Conservation (phyloP, 306 rosid genomes). For the Amphicarpaea edgeworthii region DNA sequence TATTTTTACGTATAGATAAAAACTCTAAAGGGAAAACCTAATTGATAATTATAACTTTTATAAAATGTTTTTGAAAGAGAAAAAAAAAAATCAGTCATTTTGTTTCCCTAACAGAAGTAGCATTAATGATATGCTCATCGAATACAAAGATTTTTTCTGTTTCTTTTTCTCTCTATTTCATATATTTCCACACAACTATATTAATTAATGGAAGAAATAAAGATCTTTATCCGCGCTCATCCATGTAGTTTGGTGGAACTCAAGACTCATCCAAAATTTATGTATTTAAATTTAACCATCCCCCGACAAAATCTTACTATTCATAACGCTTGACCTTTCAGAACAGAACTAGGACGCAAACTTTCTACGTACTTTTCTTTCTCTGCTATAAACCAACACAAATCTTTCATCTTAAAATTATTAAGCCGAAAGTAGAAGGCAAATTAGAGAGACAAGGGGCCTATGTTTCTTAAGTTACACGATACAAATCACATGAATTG, state of each 20-base stretch:
- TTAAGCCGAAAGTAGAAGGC: not conserved
- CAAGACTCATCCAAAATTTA: not conserved
- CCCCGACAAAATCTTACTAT: not conserved
- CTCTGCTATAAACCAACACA: not conserved
- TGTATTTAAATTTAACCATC: not conserved
- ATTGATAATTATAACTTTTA: no score
- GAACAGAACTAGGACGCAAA: not conserved
- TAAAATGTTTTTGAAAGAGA: no score
- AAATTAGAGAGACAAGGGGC: constrained; percentile 17
- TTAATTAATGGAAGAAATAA: no score
- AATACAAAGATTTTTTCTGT: no score
- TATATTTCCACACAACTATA: no score
- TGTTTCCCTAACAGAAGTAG: not conserved
- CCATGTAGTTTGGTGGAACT: no score
- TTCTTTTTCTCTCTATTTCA: no score
- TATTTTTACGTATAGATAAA: no score
- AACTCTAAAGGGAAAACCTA: no score
- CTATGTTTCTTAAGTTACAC: constrained; percentile 31
- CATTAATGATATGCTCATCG: not conserved
- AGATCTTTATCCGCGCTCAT: no score
- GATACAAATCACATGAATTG: constrained; percentile 43
- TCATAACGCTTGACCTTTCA: not conserved
- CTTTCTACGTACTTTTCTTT: not conserved
- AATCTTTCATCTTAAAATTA: constrained; percentile 19
- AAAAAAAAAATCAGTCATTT: not conserved